A percentile compares a stretch with the other conserved stretches of the same genome.
Evolutionary conservation across 805 yeast species (phyloP).

Genomic region (Saccharomycopsis babjevae): DNA sequence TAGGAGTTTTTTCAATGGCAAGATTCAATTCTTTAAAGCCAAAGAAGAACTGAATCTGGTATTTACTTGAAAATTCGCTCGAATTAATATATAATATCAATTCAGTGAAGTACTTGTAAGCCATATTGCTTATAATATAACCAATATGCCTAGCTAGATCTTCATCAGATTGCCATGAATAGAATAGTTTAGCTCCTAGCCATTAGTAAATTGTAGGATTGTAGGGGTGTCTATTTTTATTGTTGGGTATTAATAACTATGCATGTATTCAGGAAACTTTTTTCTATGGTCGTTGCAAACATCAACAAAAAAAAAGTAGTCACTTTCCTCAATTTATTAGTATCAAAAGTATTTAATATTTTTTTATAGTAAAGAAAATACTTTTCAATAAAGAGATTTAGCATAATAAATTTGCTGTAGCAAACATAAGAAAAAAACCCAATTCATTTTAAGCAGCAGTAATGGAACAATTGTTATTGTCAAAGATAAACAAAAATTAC

Average conservation of each 20-base stretch:
- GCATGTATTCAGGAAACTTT: neutral
- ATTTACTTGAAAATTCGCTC: neutral
- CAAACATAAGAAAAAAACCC: too few species aligned
- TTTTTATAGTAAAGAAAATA: too few species aligned
- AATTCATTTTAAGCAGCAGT: neutral
- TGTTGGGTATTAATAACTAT: neutral
- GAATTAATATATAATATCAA: neutral
- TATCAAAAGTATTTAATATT: too few species aligned
- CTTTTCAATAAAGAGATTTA: too few species aligned
- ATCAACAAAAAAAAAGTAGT: neutral
- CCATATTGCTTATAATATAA: neutral
- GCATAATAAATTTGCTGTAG: too few species aligned
- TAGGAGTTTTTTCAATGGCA: constrained; percentile 45
- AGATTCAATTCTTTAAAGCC: constrained; percentile 34
- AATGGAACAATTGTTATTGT: constrained; percentile 36
- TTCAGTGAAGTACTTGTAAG: neutral
- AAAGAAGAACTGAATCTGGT: neutral
- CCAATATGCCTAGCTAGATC: neutral
- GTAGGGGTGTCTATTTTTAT: neutral
- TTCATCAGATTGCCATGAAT: too few species aligned
- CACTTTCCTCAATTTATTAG: neutral
- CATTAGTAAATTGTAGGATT: too few species aligned
- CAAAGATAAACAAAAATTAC: constrained; percentile 78
- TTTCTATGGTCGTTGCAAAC: neutral
- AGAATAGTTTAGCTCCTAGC: neutral